Evolutionary conservation across 176 grass and related monocot genomes (phyloP), one percentile per base, ranked within the genome.

Genomic region (Poa pratensis): DNA sequence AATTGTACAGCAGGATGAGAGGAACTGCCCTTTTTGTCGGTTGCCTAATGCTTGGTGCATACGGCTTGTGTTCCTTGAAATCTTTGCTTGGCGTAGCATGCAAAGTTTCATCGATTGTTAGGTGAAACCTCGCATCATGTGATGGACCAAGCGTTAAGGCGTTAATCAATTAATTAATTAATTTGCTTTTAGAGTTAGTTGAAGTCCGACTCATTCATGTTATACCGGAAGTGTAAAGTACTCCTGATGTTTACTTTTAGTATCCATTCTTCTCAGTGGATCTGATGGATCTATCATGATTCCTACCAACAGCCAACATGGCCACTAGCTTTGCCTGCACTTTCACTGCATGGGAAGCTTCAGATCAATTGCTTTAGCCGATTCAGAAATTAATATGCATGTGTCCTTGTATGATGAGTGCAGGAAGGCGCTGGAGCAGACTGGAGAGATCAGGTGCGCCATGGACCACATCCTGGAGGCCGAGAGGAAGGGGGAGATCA

Each of bases 401-500:
- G 60, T 63, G 24, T 62, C 59, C 10, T 35, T 26, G 10, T 63
- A 3, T 63, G 60, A 7, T 63, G 5, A 63, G 16, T 46, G 15
- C 70, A 90, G 82, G 72, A 85, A 73, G 17, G 62, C 68, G 39
- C 50, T 90, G 84, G 71, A 50, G 1, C 68, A 83, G 69, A 81
- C 72, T 3, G 87, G 87, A 10, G 76, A 89, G 74, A 92, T 75
- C 70, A 64, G 73, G 83, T 82, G 86, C 74, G 86, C 83, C 49
- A 89, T 89, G 87, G 78, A 82, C 40, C 86, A 80, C 73, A 86
- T 86, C 43, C 83, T 89, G 11, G 83, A 89, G 83, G 88, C 88
- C 30, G 88, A 89, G 62, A 89, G 78, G 86, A 97, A 91, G 73
- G 95, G 95, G 30, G 95, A 97, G 82, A 97, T 97, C 86, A 97